Base-by-base conservation (phyloP, 1,284 basidiomycete species). In the Thelephora terrestris region DNA sequence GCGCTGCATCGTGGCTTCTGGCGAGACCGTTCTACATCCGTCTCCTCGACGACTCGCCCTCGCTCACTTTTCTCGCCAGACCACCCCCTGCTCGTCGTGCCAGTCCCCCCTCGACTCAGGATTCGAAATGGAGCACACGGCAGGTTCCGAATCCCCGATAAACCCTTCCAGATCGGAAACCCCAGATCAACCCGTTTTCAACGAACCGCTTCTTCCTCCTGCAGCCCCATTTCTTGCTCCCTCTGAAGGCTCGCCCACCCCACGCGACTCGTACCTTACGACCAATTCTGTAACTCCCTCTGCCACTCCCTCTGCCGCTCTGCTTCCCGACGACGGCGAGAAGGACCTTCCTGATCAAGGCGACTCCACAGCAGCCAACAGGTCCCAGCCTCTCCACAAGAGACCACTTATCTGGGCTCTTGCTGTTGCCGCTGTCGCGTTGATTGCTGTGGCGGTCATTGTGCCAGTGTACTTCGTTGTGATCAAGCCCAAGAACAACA, bases 391-490 rank as follows among this genome's bases (percentile, higher is more conserved):
- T 9, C 50, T 58, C n/a, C 56, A 54, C 46, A 58, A 55, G 47
- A 55, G 57, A 7, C 59, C 59, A 12, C 43, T 54, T 46, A 50
- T 60, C 49, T 59, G 57, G 57, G 32, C 57, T 27, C 39, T 46
- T 14, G 51, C 49, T n/a, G 48, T 50, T 18, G 43, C 52, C 16
- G 47, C 49, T 5, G 38, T 59, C 29, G 52, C 56, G 1, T 23
- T 42, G 25, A 17, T 40, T 10, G 46, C 67, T 47, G 50, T 74
- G 43, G 55, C 65, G 27, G 58, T 75, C 25, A 54, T 69, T 27
- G 55, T 75, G 4, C 68, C 73, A 4, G 61, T 76, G 3, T 71
- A 66, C 52, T 64, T 76, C 52, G 54, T 61, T 5, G 57, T 71
- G 38, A 56, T 70, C 52, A 69, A 68, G 52, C 65, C 64, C 27